These are phyloP conservation scores for Salinomyces thailandicus DNA, from an alignment of 2,329 filamentous ascomycete species.

Conservation along the genomic window DNA sequence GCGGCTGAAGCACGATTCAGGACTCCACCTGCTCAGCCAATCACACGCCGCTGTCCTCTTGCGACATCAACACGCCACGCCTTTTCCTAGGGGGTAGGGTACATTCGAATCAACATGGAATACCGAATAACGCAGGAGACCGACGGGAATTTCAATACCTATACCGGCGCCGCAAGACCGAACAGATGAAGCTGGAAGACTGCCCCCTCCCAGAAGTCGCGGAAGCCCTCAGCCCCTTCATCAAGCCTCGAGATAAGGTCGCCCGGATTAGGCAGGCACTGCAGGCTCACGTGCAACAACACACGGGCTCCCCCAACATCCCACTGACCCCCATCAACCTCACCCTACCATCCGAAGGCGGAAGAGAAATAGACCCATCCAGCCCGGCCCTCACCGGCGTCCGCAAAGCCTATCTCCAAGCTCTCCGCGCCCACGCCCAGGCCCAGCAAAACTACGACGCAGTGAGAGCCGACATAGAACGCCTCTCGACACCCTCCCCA, in stretches of 20 bases:
- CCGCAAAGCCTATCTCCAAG: conserved; percentile 22
- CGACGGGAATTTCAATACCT: no score
- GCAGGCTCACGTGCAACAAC: conserved; percentile 16
- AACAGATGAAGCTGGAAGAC: conserved; percentile 4
- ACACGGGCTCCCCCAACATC: conserved; percentile 5
- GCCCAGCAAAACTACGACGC: conserved; percentile 21
- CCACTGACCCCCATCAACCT: conserved; percentile 7
- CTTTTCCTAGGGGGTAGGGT: no score
- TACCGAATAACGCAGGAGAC: no score
- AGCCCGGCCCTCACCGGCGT: conserved; percentile 17
- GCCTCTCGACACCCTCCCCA: conserved; percentile 4
- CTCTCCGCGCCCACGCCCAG: conserved; percentile 19
- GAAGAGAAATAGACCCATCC: conserved; percentile 4
- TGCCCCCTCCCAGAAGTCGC: conserved; percentile 22
- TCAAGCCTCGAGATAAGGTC: conserved; percentile 21
- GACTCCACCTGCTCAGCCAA: no score
- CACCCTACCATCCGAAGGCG: background rate
- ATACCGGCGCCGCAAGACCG: no score
- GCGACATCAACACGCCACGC: no score
- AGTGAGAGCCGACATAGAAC: conserved; percentile 20
- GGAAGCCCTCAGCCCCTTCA: conserved; percentile 21
- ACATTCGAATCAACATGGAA: no score
- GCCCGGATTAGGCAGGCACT: conserved; percentile 17
- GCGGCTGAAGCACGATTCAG: background rate
- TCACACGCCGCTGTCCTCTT: background rate